A percentile compares a stretch with the other conserved stretches of the same genome.
phyloP scores from a whole-genome alignment of 768 basidiomycete genomes.

The Lactarius sp. region DNA sequence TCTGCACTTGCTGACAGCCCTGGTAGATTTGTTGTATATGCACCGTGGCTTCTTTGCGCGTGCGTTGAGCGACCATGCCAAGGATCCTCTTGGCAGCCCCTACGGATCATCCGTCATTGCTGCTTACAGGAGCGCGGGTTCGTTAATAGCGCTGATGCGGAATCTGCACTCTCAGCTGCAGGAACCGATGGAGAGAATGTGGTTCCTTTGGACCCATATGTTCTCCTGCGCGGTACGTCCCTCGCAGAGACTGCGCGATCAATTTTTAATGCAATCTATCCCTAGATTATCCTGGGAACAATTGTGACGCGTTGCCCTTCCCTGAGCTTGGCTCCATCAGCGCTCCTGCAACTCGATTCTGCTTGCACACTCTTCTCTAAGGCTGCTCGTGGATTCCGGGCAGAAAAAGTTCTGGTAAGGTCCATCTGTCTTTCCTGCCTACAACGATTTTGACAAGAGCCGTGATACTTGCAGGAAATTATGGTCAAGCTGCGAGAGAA shows the following conservation, averaged over 20 bases:
- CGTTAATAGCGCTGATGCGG: slow-evolving; percentile 59
- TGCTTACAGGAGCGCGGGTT: slow-evolving; percentile 61
- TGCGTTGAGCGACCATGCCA: slow-evolving; percentile 56
- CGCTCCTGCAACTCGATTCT: slow-evolving; percentile 66
- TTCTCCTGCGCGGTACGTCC: slow-evolving; percentile 62
- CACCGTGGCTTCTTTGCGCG: slow-evolving; percentile 72
- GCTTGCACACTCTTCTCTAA: slow-evolving; percentile 72
- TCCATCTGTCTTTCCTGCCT: too few relatives aligned
- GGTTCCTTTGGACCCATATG: slow-evolving; percentile 69
- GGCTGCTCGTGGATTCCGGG: slow-evolving; percentile 59
- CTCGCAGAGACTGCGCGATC: neutral
- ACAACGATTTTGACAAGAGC: neutral
- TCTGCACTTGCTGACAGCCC: neutral
- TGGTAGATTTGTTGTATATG: slow-evolving; percentile 48
- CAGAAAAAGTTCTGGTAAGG: slow-evolving; percentile 58
- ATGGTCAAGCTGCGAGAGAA: slow-evolving; percentile 62
- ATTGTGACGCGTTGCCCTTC: slow-evolving; percentile 76
- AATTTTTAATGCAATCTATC: neutral
- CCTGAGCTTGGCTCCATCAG: slow-evolving; percentile 72
- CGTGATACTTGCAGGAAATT: slow-evolving; percentile 43
- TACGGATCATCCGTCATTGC: slow-evolving; percentile 64
- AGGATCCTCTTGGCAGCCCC: slow-evolving; percentile 64
- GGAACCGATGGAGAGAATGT: slow-evolving; percentile 62
- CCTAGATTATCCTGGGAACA: slow-evolving; percentile 64
- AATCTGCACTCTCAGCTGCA: slow-evolving; percentile 62